A percentile compares a stretch with the other conserved stretches of the same genome.
These are phyloP conservation scores for Arachis stenosperma DNA, from an alignment of 306 rosid genomes.

Conservation along the genomic window DNA sequence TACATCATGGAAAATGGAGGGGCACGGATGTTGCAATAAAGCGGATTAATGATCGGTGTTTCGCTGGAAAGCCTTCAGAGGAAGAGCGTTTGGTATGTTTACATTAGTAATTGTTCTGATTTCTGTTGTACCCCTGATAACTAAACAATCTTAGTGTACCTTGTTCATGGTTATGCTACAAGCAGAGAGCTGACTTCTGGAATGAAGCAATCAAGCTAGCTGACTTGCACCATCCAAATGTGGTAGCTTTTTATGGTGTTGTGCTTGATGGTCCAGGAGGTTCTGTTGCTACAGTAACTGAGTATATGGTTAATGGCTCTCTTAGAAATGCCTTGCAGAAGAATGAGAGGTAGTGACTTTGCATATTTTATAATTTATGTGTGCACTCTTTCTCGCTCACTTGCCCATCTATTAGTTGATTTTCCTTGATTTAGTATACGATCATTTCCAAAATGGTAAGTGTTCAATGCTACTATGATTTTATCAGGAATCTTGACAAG, in stretches of 20 bases:
- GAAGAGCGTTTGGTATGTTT: conserved; percentile 82
- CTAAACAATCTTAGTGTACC: conserved; percentile 12
- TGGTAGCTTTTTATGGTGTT: conserved; percentile 91
- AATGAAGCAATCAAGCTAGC: conserved; percentile 97
- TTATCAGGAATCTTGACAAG: conserved; percentile 78
- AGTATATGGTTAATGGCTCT: conserved; percentile 94
- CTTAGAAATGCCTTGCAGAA: conserved; percentile 81
- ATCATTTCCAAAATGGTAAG: conserved; percentile 7
- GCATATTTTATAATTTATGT: neutral
- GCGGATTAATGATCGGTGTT: conserved; percentile 88
- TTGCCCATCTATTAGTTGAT: conserved; percentile 6
- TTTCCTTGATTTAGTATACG: conserved; percentile 16
- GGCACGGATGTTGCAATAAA: conserved; percentile 96
- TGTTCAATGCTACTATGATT: conserved; percentile 31
- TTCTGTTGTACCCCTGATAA: conserved; percentile 4
- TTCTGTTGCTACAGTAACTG: conserved; percentile 94
- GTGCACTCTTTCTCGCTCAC: neutral
- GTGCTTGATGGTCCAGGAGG: conserved; percentile 93
- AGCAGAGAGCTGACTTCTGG: conserved; percentile 94
- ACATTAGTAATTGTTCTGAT: conserved; percentile 24
- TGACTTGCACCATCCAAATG: conserved; percentile 96
- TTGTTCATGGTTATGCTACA: conserved; percentile 24
- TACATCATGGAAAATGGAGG: conserved; percentile 96
- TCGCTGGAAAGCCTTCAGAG: conserved; percentile 85
- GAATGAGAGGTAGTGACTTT: conserved; percentile 67